phyloP scores from a whole-genome alignment of 129 eudicot species.

The Helianthus annuus region HanXRQr2.0-SUNRISE NC_035449.2:50239741-50240240 shows the following conservation, averaged over 20 bases:
- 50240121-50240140: neutral
- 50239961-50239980: neutral
- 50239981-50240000: neutral
- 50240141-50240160: neutral
- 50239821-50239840: slow-evolving; percentile 81
- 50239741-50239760: slow-evolving; percentile 17
- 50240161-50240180: neutral
- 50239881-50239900: neutral
- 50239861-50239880: neutral
- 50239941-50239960: slow-evolving; percentile 11
- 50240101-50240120: neutral
- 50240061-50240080: neutral
- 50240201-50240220: slow-evolving; percentile 4
- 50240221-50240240: neutral
- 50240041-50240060: neutral
- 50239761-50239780: slow-evolving; percentile 26
- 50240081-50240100: neutral
- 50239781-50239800: slow-evolving; percentile 10
- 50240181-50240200: neutral
- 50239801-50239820: slow-evolving; percentile 82
- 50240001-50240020: neutral
- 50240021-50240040: neutral
- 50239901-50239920: slow-evolving; percentile 2
- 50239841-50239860: slow-evolving; percentile 90
- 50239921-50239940: neutral